These are phyloP conservation scores for Termitomyces sp. DNA, from an alignment of 768 basidiomycete species.

Conservation along the genomic window DNA sequence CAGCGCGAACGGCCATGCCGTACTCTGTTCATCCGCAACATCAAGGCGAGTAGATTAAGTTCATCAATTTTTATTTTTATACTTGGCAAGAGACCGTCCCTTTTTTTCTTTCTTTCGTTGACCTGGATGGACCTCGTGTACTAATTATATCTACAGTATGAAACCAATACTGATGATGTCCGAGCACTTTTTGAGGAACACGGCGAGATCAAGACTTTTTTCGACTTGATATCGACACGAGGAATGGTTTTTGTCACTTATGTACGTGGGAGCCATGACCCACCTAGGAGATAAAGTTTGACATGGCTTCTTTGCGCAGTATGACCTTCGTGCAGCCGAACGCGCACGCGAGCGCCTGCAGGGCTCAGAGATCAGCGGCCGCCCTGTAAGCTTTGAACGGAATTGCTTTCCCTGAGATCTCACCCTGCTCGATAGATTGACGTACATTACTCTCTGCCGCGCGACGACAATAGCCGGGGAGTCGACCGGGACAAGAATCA, in stretches of 20 bases:
- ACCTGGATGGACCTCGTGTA: constrained; percentile 2
- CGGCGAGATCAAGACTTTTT: constrained; percentile 96
- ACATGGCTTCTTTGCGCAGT: constrained; percentile 57
- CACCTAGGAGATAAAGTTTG: constrained; percentile 3
- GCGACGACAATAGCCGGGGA: constrained; percentile 70
- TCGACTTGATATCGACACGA: constrained; percentile 88
- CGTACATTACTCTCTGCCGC: constrained; percentile 95
- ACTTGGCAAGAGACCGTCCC: not conserved
- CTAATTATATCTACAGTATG: constrained; percentile 53
- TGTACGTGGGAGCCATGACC: constrained; percentile 49
- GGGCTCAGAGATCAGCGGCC: constrained; percentile 79
- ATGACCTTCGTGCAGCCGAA: constrained; percentile 89
- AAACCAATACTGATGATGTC: constrained; percentile 83
- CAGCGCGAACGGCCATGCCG: constrained; percentile 93
- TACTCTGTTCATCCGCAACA: constrained; percentile 95
- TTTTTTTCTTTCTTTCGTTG: not conserved
- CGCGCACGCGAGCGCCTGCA: constrained; percentile 88
- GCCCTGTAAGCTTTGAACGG: constrained; percentile 61
- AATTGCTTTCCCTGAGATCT: constrained; percentile 7
- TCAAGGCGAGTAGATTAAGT: constrained; percentile 71
- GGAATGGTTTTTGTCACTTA: constrained; percentile 99
- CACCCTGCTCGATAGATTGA: constrained; percentile 68
- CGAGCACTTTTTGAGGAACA: constrained; percentile 85
- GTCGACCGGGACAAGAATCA: constrained; percentile 80
- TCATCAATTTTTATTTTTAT: not conserved